phyloP scores from a whole-genome alignment of 805 yeast genomes.

The Wickerhamiella sorbophila region DNA sequence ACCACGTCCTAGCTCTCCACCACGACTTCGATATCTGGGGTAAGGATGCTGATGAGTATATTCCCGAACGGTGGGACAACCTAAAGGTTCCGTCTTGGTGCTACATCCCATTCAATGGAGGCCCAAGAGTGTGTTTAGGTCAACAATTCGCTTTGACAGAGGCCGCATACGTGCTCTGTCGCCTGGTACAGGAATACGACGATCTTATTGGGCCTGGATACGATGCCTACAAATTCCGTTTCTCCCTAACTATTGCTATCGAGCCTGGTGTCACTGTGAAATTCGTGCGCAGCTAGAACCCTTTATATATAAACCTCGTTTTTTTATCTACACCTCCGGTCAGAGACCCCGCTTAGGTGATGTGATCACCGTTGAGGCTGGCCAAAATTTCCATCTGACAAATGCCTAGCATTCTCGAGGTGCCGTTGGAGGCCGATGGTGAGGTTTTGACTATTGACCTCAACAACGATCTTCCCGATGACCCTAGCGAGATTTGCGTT shows the following conservation, averaged over 20 bases:
- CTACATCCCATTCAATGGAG: constrained; percentile 34
- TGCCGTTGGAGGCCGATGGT: constrained; percentile 62
- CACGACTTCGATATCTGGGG: constrained; percentile 27
- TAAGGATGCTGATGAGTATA: constrained; percentile 26
- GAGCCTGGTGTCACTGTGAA: background rate
- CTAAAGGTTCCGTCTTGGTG: constrained; percentile 23
- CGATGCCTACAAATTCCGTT: background rate
- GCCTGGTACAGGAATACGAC: constrained; percentile 24
- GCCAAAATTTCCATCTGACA: background rate
- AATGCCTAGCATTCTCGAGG: constrained; percentile 33
- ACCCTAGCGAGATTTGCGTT: constrained; percentile 67
- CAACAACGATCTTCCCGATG: constrained; percentile 73
- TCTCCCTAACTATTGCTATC: background rate
- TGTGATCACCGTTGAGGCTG: background rate
- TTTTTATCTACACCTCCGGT: too few species aligned
- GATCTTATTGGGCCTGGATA: background rate
- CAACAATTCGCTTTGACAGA: constrained; percentile 37
- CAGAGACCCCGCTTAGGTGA: too few species aligned
- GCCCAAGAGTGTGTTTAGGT: constrained; percentile 35
- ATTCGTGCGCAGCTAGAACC: constrained; percentile 1
- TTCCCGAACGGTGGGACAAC: constrained; percentile 31
- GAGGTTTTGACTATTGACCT: constrained; percentile 80
- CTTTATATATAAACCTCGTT: too few species aligned
- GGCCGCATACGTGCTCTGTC: constrained; percentile 29
- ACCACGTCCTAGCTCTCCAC: constrained; percentile 27